A percentile compares a stretch with the other conserved stretches of the same genome.
These are phyloP conservation scores for Thalia dealbata DNA, from an alignment of 176 grass and related monocot genomes.

Conservation along the genomic window DNA sequence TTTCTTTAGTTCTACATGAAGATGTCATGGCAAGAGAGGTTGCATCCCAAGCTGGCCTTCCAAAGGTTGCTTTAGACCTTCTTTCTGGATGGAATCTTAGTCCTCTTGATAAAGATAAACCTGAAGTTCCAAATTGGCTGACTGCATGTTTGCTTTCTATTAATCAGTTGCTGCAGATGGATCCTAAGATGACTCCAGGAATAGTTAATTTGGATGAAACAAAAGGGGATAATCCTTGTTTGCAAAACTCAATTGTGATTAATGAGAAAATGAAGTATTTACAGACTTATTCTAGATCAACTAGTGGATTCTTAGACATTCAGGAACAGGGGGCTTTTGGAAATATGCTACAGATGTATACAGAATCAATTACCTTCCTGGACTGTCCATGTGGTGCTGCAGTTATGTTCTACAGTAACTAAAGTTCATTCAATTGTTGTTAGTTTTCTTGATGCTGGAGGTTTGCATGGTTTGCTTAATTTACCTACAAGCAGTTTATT, in stretches of 20 bases:
- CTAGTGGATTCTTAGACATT: slow-evolving; percentile 44
- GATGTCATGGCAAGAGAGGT: slow-evolving; percentile 67
- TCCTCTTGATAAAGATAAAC: slow-evolving; percentile 27
- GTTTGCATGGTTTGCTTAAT: slow-evolving; percentile 58
- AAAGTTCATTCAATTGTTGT: slow-evolving; percentile 72
- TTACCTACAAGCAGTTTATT: slow-evolving; percentile 78
- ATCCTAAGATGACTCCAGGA: slow-evolving; percentile 69
- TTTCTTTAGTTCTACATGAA: slow-evolving; percentile 91
- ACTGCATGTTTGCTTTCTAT: slow-evolving; percentile 92
- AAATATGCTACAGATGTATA: slow-evolving; percentile 89
- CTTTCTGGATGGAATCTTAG: slow-evolving; percentile 59
- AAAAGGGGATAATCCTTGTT: slow-evolving; percentile 52
- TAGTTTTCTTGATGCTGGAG: slow-evolving; percentile 75
- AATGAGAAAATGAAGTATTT: slow-evolving; percentile 55
- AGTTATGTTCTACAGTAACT: slow-evolving; percentile 77
- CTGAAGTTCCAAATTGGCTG: slow-evolving; percentile 77
- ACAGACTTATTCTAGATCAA: slow-evolving; percentile 24
- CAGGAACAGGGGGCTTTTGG: slow-evolving; percentile 69
- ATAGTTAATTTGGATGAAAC: slow-evolving; percentile 56
- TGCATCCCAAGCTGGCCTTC: slow-evolving; percentile 56
- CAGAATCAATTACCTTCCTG: slow-evolving; percentile 58
- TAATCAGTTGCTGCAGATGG: slow-evolving; percentile 86
- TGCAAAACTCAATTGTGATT: slow-evolving; percentile 52
- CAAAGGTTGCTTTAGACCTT: slow-evolving; percentile 73
- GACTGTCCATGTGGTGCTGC: slow-evolving; percentile 88